phyloP scores from a whole-genome alignment of 2,329 filamentous ascomycete genomes.

The Fusarium oligoseptatum region DNA sequence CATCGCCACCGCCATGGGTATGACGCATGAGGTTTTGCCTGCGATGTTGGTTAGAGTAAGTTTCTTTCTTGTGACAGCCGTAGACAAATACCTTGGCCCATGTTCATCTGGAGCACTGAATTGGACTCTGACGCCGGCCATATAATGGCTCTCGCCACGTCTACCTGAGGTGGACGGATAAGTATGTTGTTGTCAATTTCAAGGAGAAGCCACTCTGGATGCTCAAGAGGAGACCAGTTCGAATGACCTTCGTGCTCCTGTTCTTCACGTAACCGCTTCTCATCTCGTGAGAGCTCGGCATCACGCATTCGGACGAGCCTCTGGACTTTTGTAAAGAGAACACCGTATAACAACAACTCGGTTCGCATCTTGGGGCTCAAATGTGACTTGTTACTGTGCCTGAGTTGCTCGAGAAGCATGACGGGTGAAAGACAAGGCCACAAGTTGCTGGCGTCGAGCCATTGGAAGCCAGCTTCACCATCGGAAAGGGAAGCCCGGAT shows the following conservation, averaged over 20 bases:
- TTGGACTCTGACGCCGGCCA: constrained; percentile 64
- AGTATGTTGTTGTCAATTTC: constrained; percentile 75
- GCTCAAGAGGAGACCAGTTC: constrained; percentile 65
- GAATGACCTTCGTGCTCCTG: constrained; percentile 62
- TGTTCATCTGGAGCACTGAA: constrained; percentile 74
- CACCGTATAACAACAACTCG: constrained; percentile 57
- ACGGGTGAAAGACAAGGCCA: constrained; percentile 61
- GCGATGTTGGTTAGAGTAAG: not conserved
- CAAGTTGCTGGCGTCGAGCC: constrained; percentile 57
- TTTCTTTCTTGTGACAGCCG: not conserved
- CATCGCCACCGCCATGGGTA: constrained; percentile 63
- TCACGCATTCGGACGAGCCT: constrained; percentile 58
- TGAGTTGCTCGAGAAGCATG: constrained; percentile 62
- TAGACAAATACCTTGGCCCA: constrained; percentile 65
- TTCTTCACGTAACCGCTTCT: constrained; percentile 57
- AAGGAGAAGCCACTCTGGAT: constrained; percentile 74
- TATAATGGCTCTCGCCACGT: constrained; percentile 72
- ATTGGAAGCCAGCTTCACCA: constrained; percentile 33
- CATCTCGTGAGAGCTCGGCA: constrained; percentile 34
- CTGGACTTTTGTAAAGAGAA: constrained; percentile 60
- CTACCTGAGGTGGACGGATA: constrained; percentile 70
- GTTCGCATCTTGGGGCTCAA: constrained; percentile 51
- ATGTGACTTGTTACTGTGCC: constrained; percentile 26
- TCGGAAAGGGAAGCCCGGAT: not conserved
- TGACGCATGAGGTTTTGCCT: constrained; percentile 70